Base-by-base conservation (phyloP, 805 yeast genomes). In the Saccharomycopsis javanensis region DNA sequence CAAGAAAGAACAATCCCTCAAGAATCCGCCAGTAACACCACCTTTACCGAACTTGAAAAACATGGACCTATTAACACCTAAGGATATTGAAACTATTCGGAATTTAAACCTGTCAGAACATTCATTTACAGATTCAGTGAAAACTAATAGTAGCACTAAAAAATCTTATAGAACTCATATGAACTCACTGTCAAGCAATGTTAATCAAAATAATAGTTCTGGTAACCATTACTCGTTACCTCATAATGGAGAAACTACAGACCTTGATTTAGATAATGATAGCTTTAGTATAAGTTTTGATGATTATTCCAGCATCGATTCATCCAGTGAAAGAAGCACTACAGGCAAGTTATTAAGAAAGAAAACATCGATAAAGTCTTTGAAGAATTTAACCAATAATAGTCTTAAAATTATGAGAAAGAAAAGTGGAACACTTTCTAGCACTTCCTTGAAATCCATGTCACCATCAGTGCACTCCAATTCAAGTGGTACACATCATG, bases 391-490 rank as follows among this genome's bases (percentile, higher is more conserved):
- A 38, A 55, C 55, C 20, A 50, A 50, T 50, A 42, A 20, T 31
- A 35, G 51, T 34, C 46, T 30, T 23, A 58, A 55, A 28, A n/a
- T 15, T n/a, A 35, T n/a, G 6, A 20, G 55, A 10, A 56, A 57
- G 7, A 56, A 53, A 15, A 59, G 57, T 38, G 59, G 62, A 11
- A 55, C 57, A 2, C 57, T 63, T 15, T 62, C 66, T 6, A 42
- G 57, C 5, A 54, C 63, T 4, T 62, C 65, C 5, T 54, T 63
- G 7, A 58, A 55, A 28, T 51, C 62, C 7, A 52, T 55, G 55
- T 20, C 58, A 11, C 51, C 55, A 23, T 55, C 62, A 11, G 15
- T 50, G 1, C 27, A 42, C 13, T 42, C 30, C 20, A 7, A 33
- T 27, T n/a, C 31, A 34, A 25, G 31, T 15, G 48, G n/a, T n/a